Evolutionary conservation across 148 eudicot species (phyloP), one percentile per base, ranked within the genome.

Genomic region (Camellia lanceoleosa): DNA sequence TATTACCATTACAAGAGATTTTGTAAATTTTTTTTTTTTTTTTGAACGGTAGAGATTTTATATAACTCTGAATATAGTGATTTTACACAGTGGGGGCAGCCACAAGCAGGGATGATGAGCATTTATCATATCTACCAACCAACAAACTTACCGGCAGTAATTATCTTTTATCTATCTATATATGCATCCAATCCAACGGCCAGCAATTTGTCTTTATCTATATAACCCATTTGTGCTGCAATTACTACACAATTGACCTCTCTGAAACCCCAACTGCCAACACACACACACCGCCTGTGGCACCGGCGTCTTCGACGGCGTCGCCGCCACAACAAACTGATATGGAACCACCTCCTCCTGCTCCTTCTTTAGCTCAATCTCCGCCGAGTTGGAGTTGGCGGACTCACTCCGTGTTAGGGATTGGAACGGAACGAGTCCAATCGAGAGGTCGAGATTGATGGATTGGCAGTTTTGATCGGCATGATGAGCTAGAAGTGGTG

Each of bases 361-460:
- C 46, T 13, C 47, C 60, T 13, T 63, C 46, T 47, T 20, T 4
- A 68, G 58, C 77, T 68, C 73, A 0, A 77, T 66, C 79, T 81
- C 85, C 19, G 82, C 83, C 12, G 86, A 81, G 66, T 74, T 79
- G 10, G 79, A 81, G 66, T 74, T 79, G 10, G 79, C 75, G 5
- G 88, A 79, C 41, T 80, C 75, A 13, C 47, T 60, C 16, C 68
- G 78, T 1, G 76, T 65, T 49, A 73, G 72, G 0, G 86, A 68
- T 71, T 79, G 87, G 67, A 79, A 87, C 61, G 89, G 88, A 42
- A 75, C 73, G 0, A 91, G 85, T 75, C 95, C 97, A 7, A 93
- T 89, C 1, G 97, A 86, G 44, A 93, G 76, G 71, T 93, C 95
- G 3, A 93, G 85, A 49, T 93, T 86, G 41, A 91, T 63, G 4